Base-by-base conservation (phyloP, 1,139 yeast species). In the Entelexis paramagnoliae region DNA sequence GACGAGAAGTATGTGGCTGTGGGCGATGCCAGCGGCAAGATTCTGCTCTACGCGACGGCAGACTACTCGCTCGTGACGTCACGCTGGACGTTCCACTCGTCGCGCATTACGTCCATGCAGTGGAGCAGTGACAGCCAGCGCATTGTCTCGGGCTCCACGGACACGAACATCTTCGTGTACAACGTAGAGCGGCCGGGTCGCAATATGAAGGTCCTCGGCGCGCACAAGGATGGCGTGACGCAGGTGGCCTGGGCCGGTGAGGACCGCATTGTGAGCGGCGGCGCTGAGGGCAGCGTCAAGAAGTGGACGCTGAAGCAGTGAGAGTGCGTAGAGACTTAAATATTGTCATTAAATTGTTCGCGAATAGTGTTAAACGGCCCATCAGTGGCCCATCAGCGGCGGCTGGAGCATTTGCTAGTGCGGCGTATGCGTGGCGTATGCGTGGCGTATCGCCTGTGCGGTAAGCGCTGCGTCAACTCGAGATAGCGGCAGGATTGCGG, bases 71-170 rank as follows among this genome's bases (percentile, higher is more conserved):
- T 85, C 8, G 78, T 83, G 45, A 88, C 97, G 1, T 79, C 93
- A 0, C 78, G 97, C 64, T 91, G 99, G 99, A 83, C 95, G 0
- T 89, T 85, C 79, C 96, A 93, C 66, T 83, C 89, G 3, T 81
- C 95, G 52, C 80, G 77, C 54, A 83, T 91, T 55, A 80, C 78
- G 52, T 78, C 82, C 36, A 83, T 93, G 47, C 69, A 79, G 33
- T 91, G 97, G 97, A 76, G 82, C 44, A 67, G 71, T 2, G 88
- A 83, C 59, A 83, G 87, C 51, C 78, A 81, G 59, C 80, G 75
- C 59, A 75, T 85, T 48, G 83, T 81, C 20, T 79, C 91, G 56
- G 94, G 83, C 1, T 86, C 96, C 0, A 72, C 87, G 52, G 99
- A 91, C 63, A 81, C 95, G 13, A 82, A 83, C 53, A 71, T 93